Conservation (phyloP, 1,139 yeast species). For the Hyphopichia pseudoburtonii region DNA sequence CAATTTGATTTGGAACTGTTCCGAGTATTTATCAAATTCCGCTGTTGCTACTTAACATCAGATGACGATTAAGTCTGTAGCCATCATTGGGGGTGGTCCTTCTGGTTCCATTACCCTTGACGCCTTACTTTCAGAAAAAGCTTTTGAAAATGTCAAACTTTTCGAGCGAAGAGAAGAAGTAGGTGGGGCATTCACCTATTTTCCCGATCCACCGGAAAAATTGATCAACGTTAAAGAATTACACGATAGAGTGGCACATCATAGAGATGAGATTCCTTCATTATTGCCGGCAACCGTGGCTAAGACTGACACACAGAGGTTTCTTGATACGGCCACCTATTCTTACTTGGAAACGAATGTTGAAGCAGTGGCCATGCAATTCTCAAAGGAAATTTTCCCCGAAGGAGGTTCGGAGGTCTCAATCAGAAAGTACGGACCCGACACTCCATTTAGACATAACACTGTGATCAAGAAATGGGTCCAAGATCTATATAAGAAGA, state of each 20-base stretch:
- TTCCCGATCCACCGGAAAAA: slow-evolving; percentile 21
- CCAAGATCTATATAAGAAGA: slow-evolving; percentile 29
- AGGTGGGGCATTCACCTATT: slow-evolving; percentile 50
- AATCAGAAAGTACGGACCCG: slow-evolving; percentile 18
- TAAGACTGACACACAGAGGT: slow-evolving; percentile 25
- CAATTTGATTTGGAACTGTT: too few species aligned
- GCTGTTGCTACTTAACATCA: too few species aligned
- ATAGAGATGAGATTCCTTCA: slow-evolving; percentile 18
- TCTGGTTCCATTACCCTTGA: slow-evolving; percentile 60
- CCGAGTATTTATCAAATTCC: too few species aligned
- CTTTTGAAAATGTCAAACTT: slow-evolving; percentile 42
- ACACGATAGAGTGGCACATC: slow-evolving; percentile 14
- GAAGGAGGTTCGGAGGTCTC: slow-evolving; percentile 14
- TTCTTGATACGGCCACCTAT: slow-evolving; percentile 41
- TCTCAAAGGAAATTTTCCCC: slow-evolving; percentile 44
- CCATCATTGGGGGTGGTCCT: slow-evolving; percentile 70
- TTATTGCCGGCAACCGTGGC: slow-evolving; percentile 25
- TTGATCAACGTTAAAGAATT: slow-evolving; percentile 15
- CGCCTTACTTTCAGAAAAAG: slow-evolving; percentile 47
- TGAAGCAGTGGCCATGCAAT: slow-evolving; percentile 58
- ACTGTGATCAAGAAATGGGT: slow-evolving; percentile 49
- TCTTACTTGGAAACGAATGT: slow-evolving; percentile 61
- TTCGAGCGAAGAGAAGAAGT: slow-evolving; percentile 42
- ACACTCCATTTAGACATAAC: slow-evolving; percentile 51
- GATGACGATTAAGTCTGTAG: slow-evolving; percentile 31